Base-by-base conservation (phyloP, 768 basidiomycete species). In the Phanerochaete carnosa region DNA sequence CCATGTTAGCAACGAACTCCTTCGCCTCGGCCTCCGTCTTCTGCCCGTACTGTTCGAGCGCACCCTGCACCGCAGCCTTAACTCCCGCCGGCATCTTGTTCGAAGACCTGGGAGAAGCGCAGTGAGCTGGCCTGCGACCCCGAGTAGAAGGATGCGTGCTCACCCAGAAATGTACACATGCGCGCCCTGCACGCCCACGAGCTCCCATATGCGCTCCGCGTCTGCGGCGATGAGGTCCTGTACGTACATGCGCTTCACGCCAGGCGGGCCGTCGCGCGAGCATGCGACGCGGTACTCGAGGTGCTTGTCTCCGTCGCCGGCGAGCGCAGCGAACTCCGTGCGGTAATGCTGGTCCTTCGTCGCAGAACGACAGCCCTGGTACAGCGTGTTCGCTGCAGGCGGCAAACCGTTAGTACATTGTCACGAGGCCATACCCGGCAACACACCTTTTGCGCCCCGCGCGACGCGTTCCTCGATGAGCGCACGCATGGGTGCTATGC, bases 51-150 rank as follows among this genome's bases (percentile, higher is more conserved):
- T 62, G 73, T 65, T 79, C 75, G 26, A 80, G 79, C 1, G 83
- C 80, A 43, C 77, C 72, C 47, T 73, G 78, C 3, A 98, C 71
- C 0, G 90, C 87, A n/a, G 82, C 84, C 65, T 87, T 89, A 15
- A 98, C 95, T 0, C 85, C 90, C 9, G 84, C 79, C 2, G 97
- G 96, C 95, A 98, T 98, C 70, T 96, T 92, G 72, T 95, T 96
- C 0, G 95, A 92, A 0, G 96, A 95, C 25, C 95, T 98, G 68
- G 4, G 16, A 22, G 19, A n/a, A 16, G 29, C 7, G 46, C 37
- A 1, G 45, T 33, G 9, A 1, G 43, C 55, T 32, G 45, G n/a
- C 6, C n/a, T n/a, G n/a, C n/a, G n/a, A n/a, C n/a, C n/a, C n/a
- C 45, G 51, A 25, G 19, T 3, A 46, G 45, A 3, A 23, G 22